Evolutionary conservation across 225 moss, liverwort and hornwort genomes (phyloP).

Genomic region (Takakia lepidozioides): DNA sequence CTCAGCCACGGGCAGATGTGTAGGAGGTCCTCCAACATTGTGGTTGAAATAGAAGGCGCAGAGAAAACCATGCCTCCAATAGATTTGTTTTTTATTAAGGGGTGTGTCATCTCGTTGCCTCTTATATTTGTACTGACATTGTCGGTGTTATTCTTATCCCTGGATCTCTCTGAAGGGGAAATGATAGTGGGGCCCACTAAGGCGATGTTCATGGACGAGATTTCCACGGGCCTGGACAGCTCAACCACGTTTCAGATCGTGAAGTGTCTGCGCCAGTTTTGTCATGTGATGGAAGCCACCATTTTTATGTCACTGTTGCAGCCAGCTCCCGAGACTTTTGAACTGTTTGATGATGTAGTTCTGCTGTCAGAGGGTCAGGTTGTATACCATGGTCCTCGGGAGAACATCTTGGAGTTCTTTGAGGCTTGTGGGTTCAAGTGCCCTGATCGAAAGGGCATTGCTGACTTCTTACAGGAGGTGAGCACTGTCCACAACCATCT

Average conservation of each 20-base stretch:
- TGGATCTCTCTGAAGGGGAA: no score
- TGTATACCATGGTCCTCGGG: conserved; percentile 42
- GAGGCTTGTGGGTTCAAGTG: conserved; percentile 28
- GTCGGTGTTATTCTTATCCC: no score
- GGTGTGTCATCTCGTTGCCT: no score
- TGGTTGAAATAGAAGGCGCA: no score
- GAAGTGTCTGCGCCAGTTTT: conserved; percentile 34
- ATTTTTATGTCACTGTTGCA: conserved; percentile 41
- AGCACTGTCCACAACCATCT: no score
- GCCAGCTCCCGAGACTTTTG: conserved; percentile 42
- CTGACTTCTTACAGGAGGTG: conserved; percentile 49
- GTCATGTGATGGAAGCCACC: conserved; percentile 40
- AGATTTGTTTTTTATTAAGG: no score
- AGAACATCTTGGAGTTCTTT: conserved; percentile 31
- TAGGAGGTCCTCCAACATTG: no score
- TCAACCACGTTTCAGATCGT: conserved; percentile 43
- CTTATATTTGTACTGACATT: no score
- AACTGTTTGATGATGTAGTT: conserved; percentile 41
- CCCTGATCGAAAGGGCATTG: conserved; percentile 39
- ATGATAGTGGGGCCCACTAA: conserved; percentile 48
- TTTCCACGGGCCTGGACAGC: conserved; percentile 45
- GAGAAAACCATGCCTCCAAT: no score
- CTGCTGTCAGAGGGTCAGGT: conserved; percentile 45
- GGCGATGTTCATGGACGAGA: conserved; percentile 49
- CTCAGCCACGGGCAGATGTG: no score